A percentile compares a stretch with the other conserved stretches of the same genome.
Conservation (phyloP, 331 rosid species). For the Acacia concinna region DNA sequence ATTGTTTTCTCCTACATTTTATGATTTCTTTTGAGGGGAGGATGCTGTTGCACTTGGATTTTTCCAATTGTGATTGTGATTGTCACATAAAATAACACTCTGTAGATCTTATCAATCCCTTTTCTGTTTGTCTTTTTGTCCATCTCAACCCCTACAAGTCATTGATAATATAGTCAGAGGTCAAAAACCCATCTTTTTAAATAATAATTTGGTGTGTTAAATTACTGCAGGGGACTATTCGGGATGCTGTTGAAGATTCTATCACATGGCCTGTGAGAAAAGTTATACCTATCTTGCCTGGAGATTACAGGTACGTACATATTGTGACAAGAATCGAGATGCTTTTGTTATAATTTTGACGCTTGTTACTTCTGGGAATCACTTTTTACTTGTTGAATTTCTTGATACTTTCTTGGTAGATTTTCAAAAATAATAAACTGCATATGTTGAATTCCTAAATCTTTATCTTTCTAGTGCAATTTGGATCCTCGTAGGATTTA, state of each 20-base stretch:
- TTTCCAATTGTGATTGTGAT: neutral
- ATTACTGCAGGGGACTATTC: conserved; percentile 63
- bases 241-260: conserved; percentile 94
- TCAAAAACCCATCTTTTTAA: conserved; percentile 13
- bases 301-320: conserved; percentile 79
- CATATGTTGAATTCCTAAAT: neutral
- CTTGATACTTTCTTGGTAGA: neutral
- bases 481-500: conserved; percentile 8
- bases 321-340: conserved; percentile 4
- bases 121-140: neutral
- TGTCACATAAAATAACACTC: neutral
- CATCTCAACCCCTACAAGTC: neutral
- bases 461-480: neutral
- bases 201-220: conserved; percentile 30
- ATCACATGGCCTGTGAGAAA: conserved; percentile 97
- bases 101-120: conserved; percentile 7
- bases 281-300: conserved; percentile 89
- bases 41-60: neutral
- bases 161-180: neutral
- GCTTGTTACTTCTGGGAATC: neutral
- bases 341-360: conserved; percentile 4
- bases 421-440: neutral
- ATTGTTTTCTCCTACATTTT: neutral
- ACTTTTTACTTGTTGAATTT: neutral
- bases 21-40: neutral